Evolutionary conservation across 1,284 basidiomycete genomes (phyloP), one percentile per base, ranked within the genome.

Genomic region (Ceratobasidium theobromae): DNA sequence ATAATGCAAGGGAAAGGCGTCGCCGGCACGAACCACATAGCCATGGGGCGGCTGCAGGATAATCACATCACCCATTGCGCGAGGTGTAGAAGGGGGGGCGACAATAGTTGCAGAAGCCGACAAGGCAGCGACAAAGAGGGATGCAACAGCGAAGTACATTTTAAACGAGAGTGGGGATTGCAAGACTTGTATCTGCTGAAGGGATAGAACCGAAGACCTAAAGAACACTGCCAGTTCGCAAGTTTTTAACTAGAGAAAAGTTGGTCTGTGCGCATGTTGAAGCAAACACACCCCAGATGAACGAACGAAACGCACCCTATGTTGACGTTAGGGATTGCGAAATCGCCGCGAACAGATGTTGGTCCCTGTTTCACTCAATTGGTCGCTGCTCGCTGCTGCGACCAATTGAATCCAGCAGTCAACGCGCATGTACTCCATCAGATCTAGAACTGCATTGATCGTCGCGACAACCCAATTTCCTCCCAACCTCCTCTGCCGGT

Each of bases 281-380:
- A 46, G 43, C 32, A 35, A 25, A 18, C n/a, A 23, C 18, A 21
- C 32, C 23, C 30, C 14, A 28, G 38, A n/a, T 25, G 38, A 28
- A 6, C 35, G 16, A 38, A 16, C 8, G 16, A 38, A 38, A 16
- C 35, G 35, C 18, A 14, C 43, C 18, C 18, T 21, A 11, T 21
- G 9, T 21, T 45, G 43, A 48, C 43, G 40, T 5, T 18, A n/a
- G 27, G 45, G 43, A 21, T 21, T 45, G 9, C 4, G 45, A 35
- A 48, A 58, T 46, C 41, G 27, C 28, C 23, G 18, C 43, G 9
- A 11, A 21, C 14, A 40, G 18, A 45, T 2, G n/a, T 35, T 45
- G 53, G 38, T 16, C 32, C 57, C 41, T 62, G 57, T 62, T 62
- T 62, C 57, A 51, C n/a, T 43, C 46, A n/a, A n/a, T n/a, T n/a